Percentiles rank a stretch among this genome's conserved stretches.
Conservation (phyloP, 2,329 filamentous ascomycete genomes). For the Plenodomus biglobosus region DNA sequence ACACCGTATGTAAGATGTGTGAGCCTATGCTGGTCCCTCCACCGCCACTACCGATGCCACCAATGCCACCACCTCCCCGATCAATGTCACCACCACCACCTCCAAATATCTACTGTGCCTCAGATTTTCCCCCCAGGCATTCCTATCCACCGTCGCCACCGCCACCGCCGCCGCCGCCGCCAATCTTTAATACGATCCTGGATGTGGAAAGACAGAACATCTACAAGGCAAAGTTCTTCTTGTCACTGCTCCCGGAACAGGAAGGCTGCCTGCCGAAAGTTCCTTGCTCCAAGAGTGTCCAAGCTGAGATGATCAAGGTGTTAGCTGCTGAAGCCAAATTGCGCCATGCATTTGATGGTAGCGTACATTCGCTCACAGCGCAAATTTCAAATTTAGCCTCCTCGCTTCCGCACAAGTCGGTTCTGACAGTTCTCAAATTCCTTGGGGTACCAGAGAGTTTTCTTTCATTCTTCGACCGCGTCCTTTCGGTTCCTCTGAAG, state of each 20-base stretch:
- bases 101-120: background rate
- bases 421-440: slow-evolving; percentile 59
- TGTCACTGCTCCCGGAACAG: slow-evolving; percentile 25
- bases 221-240: slow-evolving; percentile 28
- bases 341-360: slow-evolving; percentile 21
- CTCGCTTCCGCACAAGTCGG: slow-evolving; percentile 60
- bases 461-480: slow-evolving; percentile 61
- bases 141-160: background rate
- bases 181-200: slow-evolving; percentile 5
- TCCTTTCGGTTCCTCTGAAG: slow-evolving; percentile 38
- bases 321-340: slow-evolving; percentile 27
- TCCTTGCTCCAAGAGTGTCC: slow-evolving; percentile 8
- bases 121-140: background rate
- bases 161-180: slow-evolving; percentile 4
- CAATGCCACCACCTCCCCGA: background rate
- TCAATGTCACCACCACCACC: background rate
- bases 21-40: slow-evolving; percentile 7
- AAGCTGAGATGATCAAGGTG: slow-evolving; percentile 29
- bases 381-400: slow-evolving; percentile 57
- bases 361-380: slow-evolving; percentile 7
- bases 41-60: slow-evolving; percentile 10
- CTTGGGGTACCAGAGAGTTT: slow-evolving; percentile 61
- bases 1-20: background rate
- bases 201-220: slow-evolving; percentile 13
- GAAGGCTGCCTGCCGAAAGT: slow-evolving; percentile 12